Percentiles rank a stretch among this genome's conserved stretches.
These are phyloP conservation scores for Phyllosticta citriasiana DNA, from an alignment of 2,329 filamentous ascomycete species.

Conservation along the genomic window DNA sequence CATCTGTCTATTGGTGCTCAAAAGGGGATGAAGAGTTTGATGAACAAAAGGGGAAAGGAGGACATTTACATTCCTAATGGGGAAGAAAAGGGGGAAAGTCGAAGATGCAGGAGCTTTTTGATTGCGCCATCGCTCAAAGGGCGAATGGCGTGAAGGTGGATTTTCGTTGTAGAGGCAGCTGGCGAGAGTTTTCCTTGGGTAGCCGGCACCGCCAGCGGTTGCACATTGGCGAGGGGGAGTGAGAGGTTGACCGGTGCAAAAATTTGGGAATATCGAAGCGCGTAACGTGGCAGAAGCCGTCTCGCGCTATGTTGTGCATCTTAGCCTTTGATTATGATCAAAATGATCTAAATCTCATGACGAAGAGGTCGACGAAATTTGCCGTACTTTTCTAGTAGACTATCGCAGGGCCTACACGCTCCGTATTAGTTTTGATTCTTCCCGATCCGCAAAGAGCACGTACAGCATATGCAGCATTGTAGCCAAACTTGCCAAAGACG, in stretches of 20 bases:
- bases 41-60: too few relatives aligned
- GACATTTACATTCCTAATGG: too few relatives aligned
- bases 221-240: neutral
- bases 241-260: neutral
- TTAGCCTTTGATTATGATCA: neutral
- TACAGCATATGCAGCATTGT: neutral
- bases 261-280: neutral
- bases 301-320: neutral
- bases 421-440: neutral
- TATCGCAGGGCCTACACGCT: neutral
- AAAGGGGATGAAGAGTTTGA: too few relatives aligned
- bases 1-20: too few relatives aligned
- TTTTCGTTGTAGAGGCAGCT: too few relatives aligned
- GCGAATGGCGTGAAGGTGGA: too few relatives aligned
- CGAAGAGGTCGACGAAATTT: neutral
- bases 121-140: too few relatives aligned
- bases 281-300: neutral
- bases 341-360: neutral
- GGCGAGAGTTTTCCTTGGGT: too few relatives aligned
- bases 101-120: too few relatives aligned
- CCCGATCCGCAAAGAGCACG: neutral
- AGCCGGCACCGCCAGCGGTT: too few relatives aligned
- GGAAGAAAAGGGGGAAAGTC: too few relatives aligned
- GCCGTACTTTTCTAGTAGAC: neutral
- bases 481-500: conserved; percentile 1